Evolutionary conservation across 495 filamentous ascomycete genomes (phyloP).

Genomic region (Trichoderma reesei): DNA sequence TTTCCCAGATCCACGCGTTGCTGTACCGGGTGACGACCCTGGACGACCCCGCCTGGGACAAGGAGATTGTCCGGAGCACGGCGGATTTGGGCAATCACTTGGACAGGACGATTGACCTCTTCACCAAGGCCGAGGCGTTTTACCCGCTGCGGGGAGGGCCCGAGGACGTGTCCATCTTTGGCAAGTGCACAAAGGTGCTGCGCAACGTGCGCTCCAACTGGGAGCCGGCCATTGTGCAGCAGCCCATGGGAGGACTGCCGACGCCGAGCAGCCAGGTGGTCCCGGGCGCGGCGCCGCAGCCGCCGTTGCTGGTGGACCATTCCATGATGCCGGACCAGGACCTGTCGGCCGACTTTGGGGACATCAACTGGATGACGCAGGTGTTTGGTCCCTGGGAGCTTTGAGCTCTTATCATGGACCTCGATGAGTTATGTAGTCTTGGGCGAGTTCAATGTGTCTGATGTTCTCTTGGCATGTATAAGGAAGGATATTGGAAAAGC

Average conservation of each 20-base stretch:
- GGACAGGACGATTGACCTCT: slow-evolving; percentile 13
- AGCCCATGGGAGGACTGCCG: not conserved
- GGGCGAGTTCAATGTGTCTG: too few relatives aligned
- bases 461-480: too few relatives aligned
- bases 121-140: not conserved
- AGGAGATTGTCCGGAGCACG: slow-evolving; percentile 14
- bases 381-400: slow-evolving; percentile 10
- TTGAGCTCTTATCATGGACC: not conserved
- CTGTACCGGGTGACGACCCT: slow-evolving; percentile 35
- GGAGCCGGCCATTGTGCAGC: slow-evolving; percentile 5
- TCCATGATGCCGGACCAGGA: not conserved
- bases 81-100: slow-evolving; percentile 17
- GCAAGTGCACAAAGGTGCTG: not conserved
- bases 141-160: not conserved
- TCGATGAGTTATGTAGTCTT: too few relatives aligned
- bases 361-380: slow-evolving; percentile 10
- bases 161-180: not conserved
- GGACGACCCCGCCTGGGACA: slow-evolving; percentile 23
- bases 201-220: slow-evolving; percentile 8
- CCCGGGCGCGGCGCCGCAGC: not conserved
- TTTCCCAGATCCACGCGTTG: slow-evolving; percentile 30
- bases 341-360: not conserved
- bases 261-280: slow-evolving; percentile 4
- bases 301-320: not conserved
- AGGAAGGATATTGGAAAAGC: too few relatives aligned